Base-by-base conservation (phyloP, 2,329 filamentous ascomycete genomes). In the Cercospora berteroae region DNA sequence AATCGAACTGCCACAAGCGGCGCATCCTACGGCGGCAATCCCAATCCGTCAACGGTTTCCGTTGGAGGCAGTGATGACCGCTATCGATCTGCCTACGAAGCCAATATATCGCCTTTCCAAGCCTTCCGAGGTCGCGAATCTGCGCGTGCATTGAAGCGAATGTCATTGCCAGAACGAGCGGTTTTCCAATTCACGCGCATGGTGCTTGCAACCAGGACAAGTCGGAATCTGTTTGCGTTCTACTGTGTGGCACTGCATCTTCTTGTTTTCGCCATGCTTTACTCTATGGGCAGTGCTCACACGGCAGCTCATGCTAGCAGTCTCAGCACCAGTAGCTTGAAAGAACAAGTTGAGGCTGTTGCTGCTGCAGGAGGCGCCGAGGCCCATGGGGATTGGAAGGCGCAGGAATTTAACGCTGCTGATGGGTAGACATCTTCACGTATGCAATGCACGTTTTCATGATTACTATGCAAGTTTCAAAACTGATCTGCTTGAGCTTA, bases 71-170 rank as follows among this genome's bases (percentile, higher is more conserved):
- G 79, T 27, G 88, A 81, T 78, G 93, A 97, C 79, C 88, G 93
- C 57, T 99, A 99, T 80, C 88, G 91, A 69, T 90, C 93, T 66
- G 92, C 93, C 10, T 99, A 99, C 81, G 95, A 99, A 81, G 92
- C 91, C 50, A 96, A 95, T 76, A 90, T 99, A 59, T 97, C 93
- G 10, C 95, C 95, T 0, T 99, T 99, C 78, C 94, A 94, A 27
- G 93, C 93, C 2, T 99, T 99, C 82, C 86, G 94, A 55, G 94
- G 94, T n/a, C 88, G 94, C 61, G 96, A 99, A 81, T 94, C 91
- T 42, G 90, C 93, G 6, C 86, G 96, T 58, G 95, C 94, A 1
- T 94, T 97, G 79, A 93, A 93, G 76, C 88, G 94, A 50, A 96
- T 99, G 93, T 94, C 90, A 74, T 82, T 97, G 8, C 93, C 94